Evolutionary conservation across 805 yeast species (phyloP).

Genomic region (Hermanozyma aechmeae): DNA sequence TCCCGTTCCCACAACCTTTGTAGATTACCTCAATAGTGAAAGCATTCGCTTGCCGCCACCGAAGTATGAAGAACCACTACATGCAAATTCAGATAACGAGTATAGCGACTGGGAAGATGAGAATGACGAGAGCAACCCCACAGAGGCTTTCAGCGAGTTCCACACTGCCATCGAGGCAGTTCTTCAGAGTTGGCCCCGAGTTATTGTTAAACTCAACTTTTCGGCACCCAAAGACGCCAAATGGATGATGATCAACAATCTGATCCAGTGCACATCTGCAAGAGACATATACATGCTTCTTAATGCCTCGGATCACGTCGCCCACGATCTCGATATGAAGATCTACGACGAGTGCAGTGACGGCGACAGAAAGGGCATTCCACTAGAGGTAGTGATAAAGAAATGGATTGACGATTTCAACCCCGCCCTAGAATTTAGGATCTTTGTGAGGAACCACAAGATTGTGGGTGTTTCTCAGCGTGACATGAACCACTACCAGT

Average conservation of each 20-base stretch:
- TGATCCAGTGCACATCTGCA: constrained; percentile 60
- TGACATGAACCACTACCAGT: constrained; percentile 77
- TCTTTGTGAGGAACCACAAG: constrained; percentile 58
- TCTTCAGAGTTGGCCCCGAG: constrained; percentile 39
- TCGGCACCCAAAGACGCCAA: constrained; percentile 92
- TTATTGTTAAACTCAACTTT: constrained; percentile 92
- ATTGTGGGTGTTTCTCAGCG: constrained; percentile 77
- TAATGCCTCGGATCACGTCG: constrained; percentile 81
- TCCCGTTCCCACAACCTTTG: constrained; percentile 25
- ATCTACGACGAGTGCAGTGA: constrained; percentile 47
- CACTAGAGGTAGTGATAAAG: constrained; percentile 62
- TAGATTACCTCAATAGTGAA: constrained; percentile 22
- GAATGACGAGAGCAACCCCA: constrained; percentile 12
- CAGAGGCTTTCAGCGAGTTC: constrained; percentile 41
- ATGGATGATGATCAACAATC: constrained; percentile 79
- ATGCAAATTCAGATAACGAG: constrained; percentile 45
- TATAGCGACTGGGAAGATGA: constrained; percentile 69
- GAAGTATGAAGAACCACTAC: constrained; percentile 3
- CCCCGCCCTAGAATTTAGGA: constrained; percentile 87
- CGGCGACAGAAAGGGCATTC: constrained; percentile 13
- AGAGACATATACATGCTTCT: constrained; percentile 73
- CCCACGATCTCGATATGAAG: constrained; percentile 64
- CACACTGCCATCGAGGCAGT: constrained; percentile 47
- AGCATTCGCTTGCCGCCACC: constrained; percentile 10
- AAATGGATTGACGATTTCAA: constrained; percentile 69